Evolutionary conservation across 2,329 filamentous ascomycete species (phyloP), one percentile per base, ranked within the genome.

Genomic region (Sporothrix sp.): DNA sequence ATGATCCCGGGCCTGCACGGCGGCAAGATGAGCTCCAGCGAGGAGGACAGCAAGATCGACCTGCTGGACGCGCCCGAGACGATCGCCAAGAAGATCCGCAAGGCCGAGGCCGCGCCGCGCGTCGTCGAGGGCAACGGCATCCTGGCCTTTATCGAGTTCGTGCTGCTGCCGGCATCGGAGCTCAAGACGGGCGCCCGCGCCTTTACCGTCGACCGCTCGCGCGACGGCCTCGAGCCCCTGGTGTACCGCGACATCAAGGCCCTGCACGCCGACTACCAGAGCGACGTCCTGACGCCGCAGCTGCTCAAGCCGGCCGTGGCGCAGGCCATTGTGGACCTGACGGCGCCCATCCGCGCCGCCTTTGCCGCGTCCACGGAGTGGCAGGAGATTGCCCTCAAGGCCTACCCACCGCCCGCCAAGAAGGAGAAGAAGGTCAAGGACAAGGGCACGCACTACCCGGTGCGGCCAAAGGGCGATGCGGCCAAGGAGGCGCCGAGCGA

Each of bases 1-100:
- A 95, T 97, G 85, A 85, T 97, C 16, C 84, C 90, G 0, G 91
- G 93, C 35, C 72, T 97, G 10, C 83, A 80, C 55, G 80, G 87
- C 33, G 84, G 81, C 56, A 96, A 96, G 73, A 95, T 95, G 88
- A 84, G 79, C 61, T 78, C 82, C n/a, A 84, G 80, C 60, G 80
- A 84, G 53, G 68, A 79, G 53, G 84, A 90, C 66, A 87, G 81
- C 62, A 96, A 96, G 70, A 94, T 97, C 58, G 93, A 97, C 63
- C 75, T 97, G n/a, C 78, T 97, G 16, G 93, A 97, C 62, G 58
- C 77, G 0, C 71, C 85, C 0, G 87, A 94, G 0, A 68, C 71
- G 2, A 84, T 97, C 13, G 72, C 76, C 58, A 88, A 85, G 73
- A 95, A 95, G 74, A 73, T 95, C 48, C 82, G 82, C 63, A 96